Evolutionary conservation across 1,284 basidiomycete species (phyloP).

Genomic region (Cryptococcus sp.): DNA sequence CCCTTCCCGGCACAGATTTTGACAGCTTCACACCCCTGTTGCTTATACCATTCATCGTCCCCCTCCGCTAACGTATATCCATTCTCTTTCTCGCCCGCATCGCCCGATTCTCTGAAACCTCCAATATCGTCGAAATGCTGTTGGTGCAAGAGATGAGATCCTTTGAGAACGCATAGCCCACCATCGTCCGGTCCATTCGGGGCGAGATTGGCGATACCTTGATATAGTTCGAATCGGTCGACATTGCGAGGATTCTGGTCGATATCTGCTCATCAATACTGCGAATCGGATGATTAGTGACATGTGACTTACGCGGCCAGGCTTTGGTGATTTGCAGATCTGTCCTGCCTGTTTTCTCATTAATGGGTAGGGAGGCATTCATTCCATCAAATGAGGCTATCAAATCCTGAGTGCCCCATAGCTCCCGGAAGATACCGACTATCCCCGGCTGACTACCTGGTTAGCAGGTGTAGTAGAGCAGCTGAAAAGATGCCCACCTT

Average conservation of each 20-base stretch:
- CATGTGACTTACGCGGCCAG: constrained; percentile 19
- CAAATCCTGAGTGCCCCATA: constrained; percentile 44
- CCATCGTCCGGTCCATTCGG: constrained; percentile 26
- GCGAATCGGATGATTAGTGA: neutral
- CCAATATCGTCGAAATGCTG: constrained; percentile 17
- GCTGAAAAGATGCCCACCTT: constrained; percentile 3
- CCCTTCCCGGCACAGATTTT: constrained; percentile 21
- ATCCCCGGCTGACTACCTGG: constrained; percentile 20
- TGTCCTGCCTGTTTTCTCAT: constrained; percentile 16
- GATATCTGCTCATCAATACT: constrained; percentile 14
- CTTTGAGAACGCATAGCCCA: constrained; percentile 25
- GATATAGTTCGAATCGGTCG: constrained; percentile 19
- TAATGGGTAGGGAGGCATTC: constrained; percentile 20
- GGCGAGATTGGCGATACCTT: constrained; percentile 25
- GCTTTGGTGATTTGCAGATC: constrained; percentile 15
- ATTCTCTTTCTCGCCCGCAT: constrained; percentile 18
- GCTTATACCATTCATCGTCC: constrained; percentile 22
- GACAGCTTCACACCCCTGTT: constrained; percentile 16
- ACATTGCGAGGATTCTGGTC: constrained; percentile 23
- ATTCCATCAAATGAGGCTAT: constrained; percentile 37
- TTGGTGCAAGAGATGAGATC: constrained; percentile 16
- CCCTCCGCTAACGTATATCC: constrained; percentile 12
- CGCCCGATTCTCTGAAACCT: constrained; percentile 17
- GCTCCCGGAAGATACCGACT: constrained; percentile 30
- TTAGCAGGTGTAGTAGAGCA: neutral